Conservation (phyloP, 1,284 basidiomycete species). For the Xerocomus minutiporus region DNA sequence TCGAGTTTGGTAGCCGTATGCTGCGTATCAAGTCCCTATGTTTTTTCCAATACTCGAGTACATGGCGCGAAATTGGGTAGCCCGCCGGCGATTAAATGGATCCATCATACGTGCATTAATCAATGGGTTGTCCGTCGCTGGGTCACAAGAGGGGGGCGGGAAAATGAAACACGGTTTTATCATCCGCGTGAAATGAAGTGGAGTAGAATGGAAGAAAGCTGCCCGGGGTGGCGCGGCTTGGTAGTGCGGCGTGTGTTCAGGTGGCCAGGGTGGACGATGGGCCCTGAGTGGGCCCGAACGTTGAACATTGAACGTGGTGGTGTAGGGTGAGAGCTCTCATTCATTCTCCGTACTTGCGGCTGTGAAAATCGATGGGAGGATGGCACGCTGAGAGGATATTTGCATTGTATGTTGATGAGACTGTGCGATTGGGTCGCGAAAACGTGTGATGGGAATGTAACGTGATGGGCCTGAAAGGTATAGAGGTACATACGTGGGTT, state of each 20-base stretch:
- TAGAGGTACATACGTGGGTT: neutral
- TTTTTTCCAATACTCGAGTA: neutral
- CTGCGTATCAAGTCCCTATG: neutral
- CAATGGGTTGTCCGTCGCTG: neutral
- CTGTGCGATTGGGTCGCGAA: neutral
- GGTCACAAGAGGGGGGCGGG: neutral
- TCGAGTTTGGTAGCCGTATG: no score
- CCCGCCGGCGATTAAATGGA: neutral
- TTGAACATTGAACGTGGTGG: neutral
- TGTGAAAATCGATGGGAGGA: neutral
- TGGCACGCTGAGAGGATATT: neutral
- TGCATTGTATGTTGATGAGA: neutral
- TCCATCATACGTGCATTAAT: neutral
- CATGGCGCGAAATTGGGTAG: neutral
- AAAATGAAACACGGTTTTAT: constrained; percentile 4
- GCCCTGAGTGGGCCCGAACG: neutral
- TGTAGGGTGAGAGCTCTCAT: neutral
- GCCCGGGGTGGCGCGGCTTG: neutral
- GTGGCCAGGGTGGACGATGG: neutral
- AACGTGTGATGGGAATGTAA: neutral
- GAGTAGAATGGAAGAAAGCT: constrained; percentile 5
- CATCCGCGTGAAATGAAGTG: constrained; percentile 6
- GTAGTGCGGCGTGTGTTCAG: neutral
- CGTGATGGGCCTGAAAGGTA: neutral
- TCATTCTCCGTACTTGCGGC: neutral